phyloP scores from a whole-genome alignment of 2,329 filamentous ascomycete species.

The Coniochaeta ligniaria region DNA sequence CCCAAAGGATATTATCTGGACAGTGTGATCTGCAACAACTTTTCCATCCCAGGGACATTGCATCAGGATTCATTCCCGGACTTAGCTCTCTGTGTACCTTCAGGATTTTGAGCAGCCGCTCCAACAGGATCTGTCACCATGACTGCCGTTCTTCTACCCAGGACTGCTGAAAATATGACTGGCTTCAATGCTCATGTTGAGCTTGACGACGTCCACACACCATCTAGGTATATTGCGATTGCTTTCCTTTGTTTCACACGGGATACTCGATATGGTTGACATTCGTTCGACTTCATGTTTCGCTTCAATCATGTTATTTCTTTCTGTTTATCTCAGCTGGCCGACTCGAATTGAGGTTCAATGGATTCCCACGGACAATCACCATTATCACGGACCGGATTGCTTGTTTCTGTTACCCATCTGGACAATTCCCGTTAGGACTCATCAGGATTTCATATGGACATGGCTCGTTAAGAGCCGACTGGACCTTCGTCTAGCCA shows the following conservation, averaged over 20 bases:
- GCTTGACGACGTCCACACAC: conserved; percentile 52
- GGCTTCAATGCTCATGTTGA: conserved; percentile 43
- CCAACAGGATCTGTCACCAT: neutral
- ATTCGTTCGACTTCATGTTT: conserved; percentile 3
- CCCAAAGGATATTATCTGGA: neutral
- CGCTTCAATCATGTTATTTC: conserved; percentile 16
- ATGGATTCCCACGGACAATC: conserved; percentile 3
- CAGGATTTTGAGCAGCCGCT: conserved; percentile 9
- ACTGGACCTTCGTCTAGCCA: neutral
- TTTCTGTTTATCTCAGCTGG: conserved; percentile 9
- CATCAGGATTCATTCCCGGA: neutral
- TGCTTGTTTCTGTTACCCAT: neutral
- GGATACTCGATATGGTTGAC: conserved; percentile 31
- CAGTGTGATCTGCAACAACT: neutral
- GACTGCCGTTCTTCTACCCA: conserved; percentile 18
- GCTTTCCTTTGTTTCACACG: conserved; percentile 42
- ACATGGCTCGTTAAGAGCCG: neutral
- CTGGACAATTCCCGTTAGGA: neutral
- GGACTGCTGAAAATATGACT: conserved; percentile 34
- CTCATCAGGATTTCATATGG: neutral
- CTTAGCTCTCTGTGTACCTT: neutral
- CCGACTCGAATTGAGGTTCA: conserved; percentile 9
- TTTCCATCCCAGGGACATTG: neutral
- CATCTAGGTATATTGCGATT: conserved; percentile 50
- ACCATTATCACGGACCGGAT: neutral